Conservation (phyloP, 1,139 yeast species). For the Taphrina populina region DNA sequence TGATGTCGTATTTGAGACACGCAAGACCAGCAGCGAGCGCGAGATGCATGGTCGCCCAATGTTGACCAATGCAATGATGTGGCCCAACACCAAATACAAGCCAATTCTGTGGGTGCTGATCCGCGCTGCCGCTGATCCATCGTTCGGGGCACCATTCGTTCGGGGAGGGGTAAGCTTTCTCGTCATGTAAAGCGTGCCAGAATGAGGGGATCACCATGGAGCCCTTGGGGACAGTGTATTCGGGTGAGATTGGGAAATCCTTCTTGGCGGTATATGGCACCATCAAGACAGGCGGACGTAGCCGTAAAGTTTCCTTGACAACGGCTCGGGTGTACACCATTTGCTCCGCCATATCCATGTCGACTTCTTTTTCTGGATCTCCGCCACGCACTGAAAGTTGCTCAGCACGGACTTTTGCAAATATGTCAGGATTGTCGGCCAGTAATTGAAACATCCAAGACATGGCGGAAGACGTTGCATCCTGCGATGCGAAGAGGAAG, state of each 20-base stretch:
- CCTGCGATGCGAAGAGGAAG: conserved; percentile 94
- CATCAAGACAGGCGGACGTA: conserved; percentile 97
- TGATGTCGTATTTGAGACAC: conserved; percentile 71
- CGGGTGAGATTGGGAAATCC: conserved; percentile 74
- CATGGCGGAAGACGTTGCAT: conserved; percentile 95
- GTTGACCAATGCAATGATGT: conserved; percentile 92
- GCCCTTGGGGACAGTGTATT: conserved; percentile 92
- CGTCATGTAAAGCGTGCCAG: conserved; percentile 95
- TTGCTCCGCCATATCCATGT: conserved; percentile 70
- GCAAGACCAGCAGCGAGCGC: conserved; percentile 90
- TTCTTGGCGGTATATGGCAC: conserved; percentile 93
- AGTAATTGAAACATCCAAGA: conserved; percentile 97
- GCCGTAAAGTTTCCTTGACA: conserved; percentile 86
- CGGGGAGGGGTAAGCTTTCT: conserved; percentile 91
- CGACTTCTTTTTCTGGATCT: conserved; percentile 62
- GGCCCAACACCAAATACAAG: conserved; percentile 96
- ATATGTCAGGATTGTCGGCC: conserved; percentile 91
- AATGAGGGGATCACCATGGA: conserved; percentile 93
- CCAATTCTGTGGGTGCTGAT: conserved; percentile 70
- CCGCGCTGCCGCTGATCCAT: conserved; percentile 71
- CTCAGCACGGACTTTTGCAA: conserved; percentile 81
- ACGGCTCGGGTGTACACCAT: conserved; percentile 89
- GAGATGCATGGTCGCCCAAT: conserved; percentile 84
- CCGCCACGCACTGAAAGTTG: conserved; percentile 79
- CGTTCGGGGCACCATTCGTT: conserved; percentile 93